These are phyloP conservation scores for Sordariomycetes sp. DNA, from an alignment of 2,329 filamentous ascomycete genomes.

Conservation along the genomic window DNA sequence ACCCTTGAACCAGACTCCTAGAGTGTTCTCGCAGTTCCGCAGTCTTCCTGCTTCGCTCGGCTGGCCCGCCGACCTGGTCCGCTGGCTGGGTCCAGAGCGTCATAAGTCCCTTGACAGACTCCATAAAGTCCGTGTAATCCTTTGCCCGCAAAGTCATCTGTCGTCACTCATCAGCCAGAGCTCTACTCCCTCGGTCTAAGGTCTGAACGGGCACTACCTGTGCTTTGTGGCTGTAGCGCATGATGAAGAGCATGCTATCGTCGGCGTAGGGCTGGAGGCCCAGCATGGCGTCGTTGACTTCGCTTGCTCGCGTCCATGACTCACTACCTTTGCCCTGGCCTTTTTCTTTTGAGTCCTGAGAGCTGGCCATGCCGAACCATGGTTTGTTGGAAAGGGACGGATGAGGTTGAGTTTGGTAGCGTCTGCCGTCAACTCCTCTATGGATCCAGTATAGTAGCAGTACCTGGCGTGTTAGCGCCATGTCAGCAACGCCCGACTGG, in stretches of 20 bases:
- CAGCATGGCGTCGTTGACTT: slow-evolving; percentile 4
- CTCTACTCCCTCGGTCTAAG: not conserved
- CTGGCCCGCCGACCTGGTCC: slow-evolving; percentile 3
- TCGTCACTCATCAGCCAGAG: not conserved
- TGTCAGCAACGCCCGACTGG: no score
- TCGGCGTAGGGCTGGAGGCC: slow-evolving; percentile 3
- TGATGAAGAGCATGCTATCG: slow-evolving; percentile 5
- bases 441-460: not conserved
- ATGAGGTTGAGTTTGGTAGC: not conserved
- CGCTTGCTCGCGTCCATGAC: slow-evolving; percentile 1
- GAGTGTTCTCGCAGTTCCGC: slow-evolving; percentile 12
- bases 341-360: not conserved
- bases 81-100: slow-evolving; percentile 8
- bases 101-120: slow-evolving; percentile 8
- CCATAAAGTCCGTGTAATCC: slow-evolving; percentile 15
- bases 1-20: slow-evolving; percentile 14
- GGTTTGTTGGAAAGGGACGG: not conserved
- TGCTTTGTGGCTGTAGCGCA: slow-evolving; percentile 2
- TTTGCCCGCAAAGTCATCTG: slow-evolving; percentile 14
- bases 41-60: slow-evolving; percentile 6
- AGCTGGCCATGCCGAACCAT: not conserved
- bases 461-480: no score
- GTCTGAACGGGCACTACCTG: not conserved
- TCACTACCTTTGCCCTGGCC: not conserved
- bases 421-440: not conserved